A percentile compares a stretch with the other conserved stretches of the same genome.
Conservation (phyloP, 345 rosid genomes). For the Trapa incisa region DNA sequence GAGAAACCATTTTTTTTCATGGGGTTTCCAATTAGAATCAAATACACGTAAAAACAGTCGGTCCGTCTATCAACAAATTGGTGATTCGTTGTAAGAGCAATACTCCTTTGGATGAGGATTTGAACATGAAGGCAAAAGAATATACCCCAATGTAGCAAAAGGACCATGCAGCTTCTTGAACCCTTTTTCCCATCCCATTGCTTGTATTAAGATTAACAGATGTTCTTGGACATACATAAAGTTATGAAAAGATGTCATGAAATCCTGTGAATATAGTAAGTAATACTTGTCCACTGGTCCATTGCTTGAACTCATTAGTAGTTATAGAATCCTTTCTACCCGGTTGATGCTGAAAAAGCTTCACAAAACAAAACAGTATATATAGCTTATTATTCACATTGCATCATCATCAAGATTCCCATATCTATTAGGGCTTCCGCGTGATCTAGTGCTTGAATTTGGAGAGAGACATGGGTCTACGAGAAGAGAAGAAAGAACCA, state of each 20-base stretch:
- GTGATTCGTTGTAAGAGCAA: no score
- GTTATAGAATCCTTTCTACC: no score
- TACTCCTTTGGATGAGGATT: not conserved
- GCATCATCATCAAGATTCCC: slow-evolving; percentile 99
- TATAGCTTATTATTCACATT: slow-evolving; percentile 62
- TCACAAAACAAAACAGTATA: not conserved
- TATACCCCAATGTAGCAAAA: not conserved
- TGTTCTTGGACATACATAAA: not conserved
- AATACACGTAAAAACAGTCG: no score
- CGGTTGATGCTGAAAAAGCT: slow-evolving; percentile 4
- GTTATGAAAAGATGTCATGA: not conserved
- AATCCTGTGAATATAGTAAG: not conserved
- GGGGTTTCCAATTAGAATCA: no score
- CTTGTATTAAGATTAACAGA: not conserved
- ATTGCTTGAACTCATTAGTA: no score
- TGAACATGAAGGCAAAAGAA: not conserved
- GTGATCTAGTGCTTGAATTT: not conserved
- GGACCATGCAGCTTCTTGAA: not conserved
- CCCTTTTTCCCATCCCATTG: not conserved
- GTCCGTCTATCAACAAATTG: no score
- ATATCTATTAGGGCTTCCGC: slow-evolving; percentile 12
- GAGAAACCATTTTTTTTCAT: no score
- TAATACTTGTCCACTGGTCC: no score
- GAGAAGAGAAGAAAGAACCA: not conserved
- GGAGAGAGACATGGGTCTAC: no score